A percentile compares a stretch with the other conserved stretches of the same genome.
Evolutionary conservation across 805 yeast genomes (phyloP).

Genomic region (Yamadazyma ubonensis): DNA sequence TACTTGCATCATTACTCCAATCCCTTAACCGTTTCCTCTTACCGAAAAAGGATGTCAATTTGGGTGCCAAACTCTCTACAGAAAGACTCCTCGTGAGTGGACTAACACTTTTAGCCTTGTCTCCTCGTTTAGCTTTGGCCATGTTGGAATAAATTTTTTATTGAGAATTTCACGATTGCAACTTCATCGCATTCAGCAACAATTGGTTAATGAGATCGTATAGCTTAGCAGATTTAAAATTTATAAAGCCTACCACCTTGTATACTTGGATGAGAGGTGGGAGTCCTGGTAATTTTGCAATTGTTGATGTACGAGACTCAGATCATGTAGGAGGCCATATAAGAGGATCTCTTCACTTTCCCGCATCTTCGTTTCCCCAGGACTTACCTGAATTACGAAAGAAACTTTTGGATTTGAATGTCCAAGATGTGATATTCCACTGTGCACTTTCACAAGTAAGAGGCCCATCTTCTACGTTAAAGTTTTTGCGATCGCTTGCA

Average conservation of each 20-base stretch:
- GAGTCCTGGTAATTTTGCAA: conserved; percentile 42
- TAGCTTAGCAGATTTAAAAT: conserved; percentile 44
- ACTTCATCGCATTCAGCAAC: conserved; percentile 3
- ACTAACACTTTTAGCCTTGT: conserved; percentile 8
- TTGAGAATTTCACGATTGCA: conserved; percentile 2
- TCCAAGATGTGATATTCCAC: conserved; percentile 72
- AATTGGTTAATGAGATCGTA: conserved; percentile 14
- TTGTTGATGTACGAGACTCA: conserved; percentile 83
- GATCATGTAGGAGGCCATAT: conserved; percentile 83
- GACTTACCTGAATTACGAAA: conserved; percentile 38
- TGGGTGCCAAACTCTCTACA: conserved; percentile 41
- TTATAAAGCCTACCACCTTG: conserved; percentile 45
- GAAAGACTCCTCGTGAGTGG: conserved; percentile 36
- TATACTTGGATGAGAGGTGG: conserved; percentile 46
- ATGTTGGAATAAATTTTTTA: conserved; percentile 1
- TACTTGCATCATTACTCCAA: conserved; percentile 9
- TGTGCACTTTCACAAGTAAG: conserved; percentile 90
- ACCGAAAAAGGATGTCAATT: conserved; percentile 30
- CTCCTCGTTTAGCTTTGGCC: conserved; percentile 1
- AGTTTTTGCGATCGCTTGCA: conserved; percentile 49
- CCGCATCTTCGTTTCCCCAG: conserved; percentile 46
- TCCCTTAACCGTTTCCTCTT: conserved; percentile 26
- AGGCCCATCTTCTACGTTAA: conserved; percentile 82
- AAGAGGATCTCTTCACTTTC: conserved; percentile 51
- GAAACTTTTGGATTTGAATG: conserved; percentile 29